Evolutionary conservation across 805 yeast species (phyloP), one percentile per base, ranked within the genome.

Genomic region (Pichia ethanolica): DNA sequence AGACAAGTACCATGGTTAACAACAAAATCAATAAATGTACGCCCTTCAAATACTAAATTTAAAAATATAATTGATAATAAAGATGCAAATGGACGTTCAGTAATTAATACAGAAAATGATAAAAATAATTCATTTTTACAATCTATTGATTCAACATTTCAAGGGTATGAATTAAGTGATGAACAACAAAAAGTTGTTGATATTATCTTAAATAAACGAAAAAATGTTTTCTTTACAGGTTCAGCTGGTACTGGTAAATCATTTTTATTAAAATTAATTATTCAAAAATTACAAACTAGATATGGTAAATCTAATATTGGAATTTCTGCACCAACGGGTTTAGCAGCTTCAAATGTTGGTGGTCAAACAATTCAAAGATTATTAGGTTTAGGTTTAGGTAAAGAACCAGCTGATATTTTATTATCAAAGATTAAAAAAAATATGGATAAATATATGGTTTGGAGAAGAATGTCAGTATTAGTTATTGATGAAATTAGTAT

Each of bases 181-280:
- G 82, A 77, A 49, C 84, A 79, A 61, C 36, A 54, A 6, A 56
- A 59, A 25, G 78, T 86, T 7, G 55, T 85, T 7, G 70, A 75
- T 26, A 61, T 74, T 11, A 81, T 82, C 8, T 71, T 83, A 7
- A 65, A 71, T 13, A 73, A 74, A 26, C 71, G 75, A 3, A 59
- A 68, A 41, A 84, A 77, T 53, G 72, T 86, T 1, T 86, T 86
- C 56, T 86, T 81, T 59, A 86, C 95, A 0, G 95, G 95, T 48
- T 78, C 86, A 53, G 95, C 95, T 0, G 99, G 99, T 59, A 93
- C 99, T 0, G 99, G 99, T 62, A 93, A 93, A 63, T 91, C 99
- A 1, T 84, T 93, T 5, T 70, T 93, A n/a, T 69, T 93, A 45
- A 75, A 77, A 53, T 72, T 79, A 10, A 71, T 86, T 36, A 85